A percentile compares a stretch with the other conserved stretches of the same genome.
These are phyloP conservation scores for Tirmania nivea DNA, from an alignment of 495 filamentous ascomycete genomes.

Conservation along the genomic window DNA sequence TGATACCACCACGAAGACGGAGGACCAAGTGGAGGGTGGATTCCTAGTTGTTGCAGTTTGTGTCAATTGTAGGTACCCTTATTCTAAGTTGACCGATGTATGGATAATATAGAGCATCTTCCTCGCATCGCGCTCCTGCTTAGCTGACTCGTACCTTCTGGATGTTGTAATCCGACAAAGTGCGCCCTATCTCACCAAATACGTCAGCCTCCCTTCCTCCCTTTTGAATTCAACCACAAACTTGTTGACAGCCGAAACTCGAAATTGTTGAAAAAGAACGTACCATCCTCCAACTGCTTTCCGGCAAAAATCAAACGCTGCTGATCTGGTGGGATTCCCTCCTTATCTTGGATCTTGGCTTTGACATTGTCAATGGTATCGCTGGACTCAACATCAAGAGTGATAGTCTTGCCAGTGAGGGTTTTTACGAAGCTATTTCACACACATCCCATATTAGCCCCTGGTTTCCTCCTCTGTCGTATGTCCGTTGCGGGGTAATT, in stretches of 20 bases:
- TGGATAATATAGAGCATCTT: no score
- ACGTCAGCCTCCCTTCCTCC: background rate
- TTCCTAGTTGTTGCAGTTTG: constrained; percentile 37
- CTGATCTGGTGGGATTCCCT: constrained; percentile 97
- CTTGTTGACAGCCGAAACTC: no score
- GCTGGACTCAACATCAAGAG: constrained; percentile 94
- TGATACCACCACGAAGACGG: constrained; percentile 97
- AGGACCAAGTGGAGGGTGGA: constrained; percentile 98
- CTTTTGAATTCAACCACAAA: no score
- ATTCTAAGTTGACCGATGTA: no score
- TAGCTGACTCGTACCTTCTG: constrained; percentile 60
- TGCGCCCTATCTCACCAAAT: constrained; percentile 34
- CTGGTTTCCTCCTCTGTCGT: constrained; percentile 1
- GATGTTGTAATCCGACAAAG: constrained; percentile 98
- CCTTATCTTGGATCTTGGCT: constrained; percentile 70
- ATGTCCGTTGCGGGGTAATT: constrained; percentile 9
- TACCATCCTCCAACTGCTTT: constrained; percentile 93
- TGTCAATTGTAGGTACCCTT: constrained; percentile 8
- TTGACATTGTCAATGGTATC: constrained; percentile 92
- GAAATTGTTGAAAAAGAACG: no score
- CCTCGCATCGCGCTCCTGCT: background rate
- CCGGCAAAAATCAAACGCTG: constrained; percentile 99
- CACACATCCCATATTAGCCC: no score
- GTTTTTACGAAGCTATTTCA: constrained; percentile 79
- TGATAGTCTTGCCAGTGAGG: constrained; percentile 99